Conservation (phyloP, 768 basidiomycete genomes). For the Suillus bovinus region DNA sequence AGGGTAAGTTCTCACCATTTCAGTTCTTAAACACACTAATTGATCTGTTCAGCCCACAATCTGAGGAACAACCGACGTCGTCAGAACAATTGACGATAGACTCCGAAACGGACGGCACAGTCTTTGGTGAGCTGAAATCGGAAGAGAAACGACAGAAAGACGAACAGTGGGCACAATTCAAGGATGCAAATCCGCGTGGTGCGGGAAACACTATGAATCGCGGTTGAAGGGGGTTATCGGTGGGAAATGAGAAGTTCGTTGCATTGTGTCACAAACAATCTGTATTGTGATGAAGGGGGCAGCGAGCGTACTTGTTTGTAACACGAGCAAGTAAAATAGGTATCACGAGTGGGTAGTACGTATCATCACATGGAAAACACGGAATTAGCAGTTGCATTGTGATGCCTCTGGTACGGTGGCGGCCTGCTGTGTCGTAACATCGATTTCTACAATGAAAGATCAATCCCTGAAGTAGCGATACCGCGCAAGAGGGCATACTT, state of each 20-base stretch:
- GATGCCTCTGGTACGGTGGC: conserved; percentile 85
- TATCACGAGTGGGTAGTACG: conserved; percentile 16
- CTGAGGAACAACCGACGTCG: conserved; percentile 64
- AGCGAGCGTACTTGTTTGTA: conserved; percentile 21
- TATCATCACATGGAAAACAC: conserved; percentile 6
- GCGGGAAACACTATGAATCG: conserved; percentile 98
- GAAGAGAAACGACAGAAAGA: conserved; percentile 84
- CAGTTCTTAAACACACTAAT: conserved; percentile 1
- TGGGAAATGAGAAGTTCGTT: conserved; percentile 7
- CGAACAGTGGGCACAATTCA: conserved; percentile 89
- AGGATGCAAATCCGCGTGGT: conserved; percentile 82
- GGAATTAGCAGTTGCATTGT: conserved; percentile 72
- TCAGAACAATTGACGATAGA: conserved; percentile 79
- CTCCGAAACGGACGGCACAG: conserved; percentile 83
- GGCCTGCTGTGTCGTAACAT: conserved; percentile 73
- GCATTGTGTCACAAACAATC: conserved; percentile 3
- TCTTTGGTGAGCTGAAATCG: conserved; percentile 60
- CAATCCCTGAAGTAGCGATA: conserved; percentile 7
- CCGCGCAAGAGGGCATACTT: conserved; percentile 34
- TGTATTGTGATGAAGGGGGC: conserved; percentile 5
- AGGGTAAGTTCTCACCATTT: conserved; percentile 55
- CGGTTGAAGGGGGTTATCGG: conserved; percentile 48
- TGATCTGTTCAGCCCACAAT: conserved; percentile 52
- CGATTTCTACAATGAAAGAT: conserved; percentile 65
- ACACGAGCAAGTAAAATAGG: conserved; percentile 23